Evolutionary conservation across 2,329 filamentous ascomycete genomes (phyloP), one percentile per base, ranked within the genome.

Genomic region (Aspergillus carbonarius): DNA sequence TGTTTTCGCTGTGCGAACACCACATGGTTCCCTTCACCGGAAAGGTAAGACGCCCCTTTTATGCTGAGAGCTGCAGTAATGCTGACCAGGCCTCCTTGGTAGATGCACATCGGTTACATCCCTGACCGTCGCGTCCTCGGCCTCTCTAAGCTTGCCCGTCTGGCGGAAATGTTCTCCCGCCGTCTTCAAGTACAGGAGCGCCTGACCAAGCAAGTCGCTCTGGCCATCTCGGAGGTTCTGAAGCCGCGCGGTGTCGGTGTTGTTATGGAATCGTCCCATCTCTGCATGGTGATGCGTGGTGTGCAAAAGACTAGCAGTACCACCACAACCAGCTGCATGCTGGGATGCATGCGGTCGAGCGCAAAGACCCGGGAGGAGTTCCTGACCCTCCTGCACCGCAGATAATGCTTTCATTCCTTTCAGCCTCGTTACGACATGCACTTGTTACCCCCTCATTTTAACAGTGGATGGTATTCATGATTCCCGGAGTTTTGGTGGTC

Each of bases 41-140:
- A 69, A 98, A 96, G 85, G 91, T 93, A 81, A 51, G 74, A 62
- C 18, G 15, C 15, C 15, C 27, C 13, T 37, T 1, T 8, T 32
- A 20, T 30, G 25, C 10, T 17, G 8, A 2, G 4, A 13, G n/a
- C 4, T 17, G 10, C 1, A 13, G 6, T 15, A 20, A 37, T 50
- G 44, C 61, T 63, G 51, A 65, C 57, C 44, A 48, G 25, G 32
- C 17, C 13, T 46, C 5, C 52, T 44, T 20, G 37, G 20, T 66
- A 96, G 91, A 98, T 99, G 91, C 95, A 99, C 78, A 98, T 99
- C 68, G 95, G 93, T 59, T 99, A 99, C 77, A 98, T 99, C 63
- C 95, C 95, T 30, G 87, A 88, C 70, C 86, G 92, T 72, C 88
- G 93, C 59, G 93, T 99, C 54, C 92, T 99, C 62, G 95, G 95